Evolutionary conservation across 371 early-diverging fungal genomes (phyloP).

Genomic region (Rhizomucor pusillus): DNA sequence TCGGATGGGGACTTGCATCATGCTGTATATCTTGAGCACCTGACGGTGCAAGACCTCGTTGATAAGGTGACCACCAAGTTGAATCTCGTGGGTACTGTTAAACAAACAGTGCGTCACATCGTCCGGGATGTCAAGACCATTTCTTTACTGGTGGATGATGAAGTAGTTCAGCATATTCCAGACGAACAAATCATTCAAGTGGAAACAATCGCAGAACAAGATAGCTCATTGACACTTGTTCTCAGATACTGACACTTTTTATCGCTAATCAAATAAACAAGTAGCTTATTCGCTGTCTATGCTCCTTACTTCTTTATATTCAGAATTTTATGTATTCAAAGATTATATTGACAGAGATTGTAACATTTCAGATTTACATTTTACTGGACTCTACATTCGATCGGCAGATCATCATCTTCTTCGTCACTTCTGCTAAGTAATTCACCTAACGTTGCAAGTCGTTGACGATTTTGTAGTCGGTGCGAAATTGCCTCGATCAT

Average conservation of each 20-base stretch:
- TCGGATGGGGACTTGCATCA: conserved; percentile 34
- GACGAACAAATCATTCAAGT: conserved; percentile 54
- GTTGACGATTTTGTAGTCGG: conserved; percentile 3
- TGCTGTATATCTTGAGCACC: conserved; percentile 54
- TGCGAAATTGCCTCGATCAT: conserved; percentile 24
- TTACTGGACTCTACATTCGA: background rate
- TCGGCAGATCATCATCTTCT: conserved; percentile 6
- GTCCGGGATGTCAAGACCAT: conserved; percentile 27
- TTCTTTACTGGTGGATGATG: conserved; percentile 46
- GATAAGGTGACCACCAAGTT: conserved; percentile 35
- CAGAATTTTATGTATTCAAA: too few relatives aligned
- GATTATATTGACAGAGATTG: background rate
- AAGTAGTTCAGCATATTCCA: conserved; percentile 44
- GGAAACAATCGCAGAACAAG: conserved; percentile 33
- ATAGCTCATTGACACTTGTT: conserved; percentile 39
- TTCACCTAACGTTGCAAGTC: background rate
- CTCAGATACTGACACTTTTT: conserved; percentile 45
- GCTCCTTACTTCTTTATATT: too few relatives aligned
- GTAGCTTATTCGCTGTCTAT: too few relatives aligned
- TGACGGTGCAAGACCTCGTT: conserved; percentile 39
- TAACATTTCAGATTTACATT: background rate
- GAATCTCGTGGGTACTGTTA: conserved; percentile 19
- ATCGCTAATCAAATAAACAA: too few relatives aligned
- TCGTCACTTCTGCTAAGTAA: conserved; percentile 2
- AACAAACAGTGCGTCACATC: conserved; percentile 34